Base-by-base conservation (phyloP, 169 alveolate species). In the Fabrea salina region DNA sequence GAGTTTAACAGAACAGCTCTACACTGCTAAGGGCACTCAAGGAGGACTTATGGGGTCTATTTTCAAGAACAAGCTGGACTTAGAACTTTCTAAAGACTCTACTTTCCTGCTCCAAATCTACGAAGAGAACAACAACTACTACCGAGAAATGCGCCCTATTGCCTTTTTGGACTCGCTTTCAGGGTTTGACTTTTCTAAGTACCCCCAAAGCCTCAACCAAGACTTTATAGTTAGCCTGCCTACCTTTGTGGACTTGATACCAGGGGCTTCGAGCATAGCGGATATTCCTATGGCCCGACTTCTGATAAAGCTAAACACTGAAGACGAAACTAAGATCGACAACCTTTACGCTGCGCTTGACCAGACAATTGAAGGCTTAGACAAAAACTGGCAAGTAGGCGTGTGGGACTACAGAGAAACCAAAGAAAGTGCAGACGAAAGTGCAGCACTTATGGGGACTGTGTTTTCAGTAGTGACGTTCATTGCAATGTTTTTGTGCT, bases 401-500 rank as follows among this genome's bases (percentile, higher is more conserved):
- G 72, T 82, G 2, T 82, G 84, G 84, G 88, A 82, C 70, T 82
- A 82, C 40, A 64, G 82, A 44, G 92, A 80, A 51, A 41, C 41
- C n/a, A 51, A 79, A 53, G 75, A 59, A 11, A 75, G 87, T n/a
- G 57, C 84, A 5, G 82, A 82, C 33, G 43, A 70, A 37, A 83
- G 84, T 0, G 35, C 83, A 32, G 57, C 57, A 7, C 68, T 94
- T 3, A 83, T 92, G 5, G 72, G 75, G 58, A 57, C 84, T 54
- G 86, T 94, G 25, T 94, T 92, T 85, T 79, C 86, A 56, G 79
- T 85, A 16, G 79, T 92, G n/a, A 84, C 92, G 35, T 66, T 86
- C 0, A 82, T 94, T 33, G 93, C 87, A 27, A 89, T 94, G 89
- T 83, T 88, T 37, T 82, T 94, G 30, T 91, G 96, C 44, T 86